Base-by-base conservation (phyloP, 2,329 filamentous ascomycete genomes). In the Lecanicillium sp. region DNA sequence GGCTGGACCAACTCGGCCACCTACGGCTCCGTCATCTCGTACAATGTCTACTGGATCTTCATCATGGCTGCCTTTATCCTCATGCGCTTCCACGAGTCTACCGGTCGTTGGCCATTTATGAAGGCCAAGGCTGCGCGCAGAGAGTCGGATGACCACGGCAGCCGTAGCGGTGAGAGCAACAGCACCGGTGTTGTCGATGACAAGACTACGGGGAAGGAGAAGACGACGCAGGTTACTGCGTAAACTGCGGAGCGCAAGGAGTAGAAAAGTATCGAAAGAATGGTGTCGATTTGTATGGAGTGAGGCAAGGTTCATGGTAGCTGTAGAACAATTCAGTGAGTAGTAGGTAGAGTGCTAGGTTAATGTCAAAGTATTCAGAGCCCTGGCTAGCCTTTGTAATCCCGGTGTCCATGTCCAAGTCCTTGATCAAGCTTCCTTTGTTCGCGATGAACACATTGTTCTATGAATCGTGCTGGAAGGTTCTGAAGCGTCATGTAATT, bases 1-100 rank as follows among this genome's bases (percentile, higher is more conserved):
- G 87, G 88, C 42, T 95, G 88, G 88, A 76, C 79, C 44, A 94
- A 94, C 65, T 87, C 84, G 11, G 88, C 85, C 5, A 94, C 87
- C 2, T 88, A 90, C 51, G 87, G 87, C 37, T 89, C 85, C 1
- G 83, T 94, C 46, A 79, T 94, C 46, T 80, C 84, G 2, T 94
- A 94, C 65, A 94, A 92, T 56, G 42, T 90, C 13, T 94, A 94
- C 66, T 95, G 87, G 88, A 62, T 92, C 36, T 68, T 67, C 8
- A 74, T 92, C 47, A 87, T 88, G 41, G 71, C 87, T 13, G 72
- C 71, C 5, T 85, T 90, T 55, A 44, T 77, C 12, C 48, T 65
- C 25, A 71, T 90, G 68, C 71, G 81, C 30, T 86, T 77, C 62
- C 73, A 73, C 46, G 86, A 92, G 62, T 49, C 47, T 27, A 69